These are phyloP conservation scores for Pseudodiploospora longispora DNA, from an alignment of 2,329 filamentous ascomycete genomes.

Conservation along the genomic window DNA sequence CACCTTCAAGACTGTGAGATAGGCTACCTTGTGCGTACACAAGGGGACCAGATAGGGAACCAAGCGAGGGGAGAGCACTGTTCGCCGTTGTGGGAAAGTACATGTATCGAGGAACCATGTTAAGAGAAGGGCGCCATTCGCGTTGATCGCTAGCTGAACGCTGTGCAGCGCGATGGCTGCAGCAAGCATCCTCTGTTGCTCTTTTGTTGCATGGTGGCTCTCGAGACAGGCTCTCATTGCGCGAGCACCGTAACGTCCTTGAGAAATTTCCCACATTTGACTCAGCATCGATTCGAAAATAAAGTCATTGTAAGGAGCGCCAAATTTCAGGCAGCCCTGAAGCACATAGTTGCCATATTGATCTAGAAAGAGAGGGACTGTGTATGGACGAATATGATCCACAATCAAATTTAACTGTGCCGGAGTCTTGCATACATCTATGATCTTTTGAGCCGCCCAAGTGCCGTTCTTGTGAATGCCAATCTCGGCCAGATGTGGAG, in stretches of 20 bases:
- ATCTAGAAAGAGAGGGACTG: constrained; percentile 85
- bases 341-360: constrained; percentile 98
- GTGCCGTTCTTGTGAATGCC: constrained; percentile 99
- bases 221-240: constrained; percentile 96
- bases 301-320: constrained; percentile 82
- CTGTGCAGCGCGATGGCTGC: constrained; percentile 94
- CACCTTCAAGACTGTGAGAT: constrained; percentile 92
- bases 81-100: constrained; percentile 85
- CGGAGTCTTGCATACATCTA: constrained; percentile 84
- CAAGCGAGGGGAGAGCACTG: constrained; percentile 82
- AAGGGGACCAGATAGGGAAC: constrained; percentile 90
- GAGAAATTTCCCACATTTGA: constrained; percentile 85
- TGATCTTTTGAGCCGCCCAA: constrained; percentile 99
- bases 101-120: constrained; percentile 99
- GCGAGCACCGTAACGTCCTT: constrained; percentile 88
- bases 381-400: constrained; percentile 75
- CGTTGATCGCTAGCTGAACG: constrained; percentile 90
- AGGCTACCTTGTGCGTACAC: constrained; percentile 97
- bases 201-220: constrained; percentile 89
- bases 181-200: constrained; percentile 91
- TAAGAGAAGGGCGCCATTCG: constrained; percentile 85
- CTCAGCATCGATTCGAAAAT: constrained; percentile 97
- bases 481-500: constrained; percentile 89
- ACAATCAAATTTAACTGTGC: constrained; percentile 79
- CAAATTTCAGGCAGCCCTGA: constrained; percentile 92